These are phyloP conservation scores for Pseudocercospora ulei DNA, from an alignment of 2,329 filamentous ascomycete genomes.

Conservation along the genomic window DNA sequence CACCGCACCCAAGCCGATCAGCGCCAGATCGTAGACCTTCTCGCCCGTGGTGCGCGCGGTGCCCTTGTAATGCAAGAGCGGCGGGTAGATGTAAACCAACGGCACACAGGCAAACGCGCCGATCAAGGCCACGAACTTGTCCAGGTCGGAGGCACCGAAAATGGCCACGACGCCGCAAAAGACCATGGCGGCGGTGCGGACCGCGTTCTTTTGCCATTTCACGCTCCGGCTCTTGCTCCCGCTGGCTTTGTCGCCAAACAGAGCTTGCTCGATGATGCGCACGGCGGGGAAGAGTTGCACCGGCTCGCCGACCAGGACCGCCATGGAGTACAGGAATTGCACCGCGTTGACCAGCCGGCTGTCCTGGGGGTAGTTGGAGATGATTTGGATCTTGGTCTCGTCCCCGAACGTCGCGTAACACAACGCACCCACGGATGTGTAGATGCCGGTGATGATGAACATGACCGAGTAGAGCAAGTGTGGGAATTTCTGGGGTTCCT, in stretches of 20 bases:
- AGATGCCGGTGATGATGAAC: conserved; percentile 62
- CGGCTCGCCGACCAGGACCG: conserved; percentile 62
- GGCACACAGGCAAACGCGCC: conserved; percentile 65
- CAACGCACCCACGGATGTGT: conserved; percentile 60
- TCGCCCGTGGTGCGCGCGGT: conserved; percentile 49
- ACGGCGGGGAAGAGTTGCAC: conserved; percentile 67
- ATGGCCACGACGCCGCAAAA: conserved; percentile 54
- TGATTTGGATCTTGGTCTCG: conserved; percentile 61
- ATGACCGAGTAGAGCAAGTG: conserved; percentile 58
- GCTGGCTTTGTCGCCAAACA: conserved; percentile 56
- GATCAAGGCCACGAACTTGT: conserved; percentile 65
- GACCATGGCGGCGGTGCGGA: conserved; percentile 50
- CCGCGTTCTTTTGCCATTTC: conserved; percentile 68
- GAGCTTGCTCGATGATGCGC: conserved; percentile 57
- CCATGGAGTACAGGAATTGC: conserved; percentile 63
- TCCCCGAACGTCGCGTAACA: conserved; percentile 66
- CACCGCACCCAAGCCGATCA: conserved; percentile 54
- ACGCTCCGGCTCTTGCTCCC: conserved; percentile 55
- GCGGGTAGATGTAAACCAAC: conserved; percentile 66
- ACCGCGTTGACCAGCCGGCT: conserved; percentile 65
- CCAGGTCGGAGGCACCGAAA: conserved; percentile 57
- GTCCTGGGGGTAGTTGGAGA: conserved; percentile 63
- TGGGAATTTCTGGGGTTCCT: conserved; percentile 57
- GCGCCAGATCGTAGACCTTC: conserved; percentile 51
- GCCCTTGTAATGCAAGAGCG: conserved; percentile 59